Evolutionary conservation across 805 yeast genomes (phyloP), one percentile per base, ranked within the genome.

Genomic region (Candida patagonica): DNA sequence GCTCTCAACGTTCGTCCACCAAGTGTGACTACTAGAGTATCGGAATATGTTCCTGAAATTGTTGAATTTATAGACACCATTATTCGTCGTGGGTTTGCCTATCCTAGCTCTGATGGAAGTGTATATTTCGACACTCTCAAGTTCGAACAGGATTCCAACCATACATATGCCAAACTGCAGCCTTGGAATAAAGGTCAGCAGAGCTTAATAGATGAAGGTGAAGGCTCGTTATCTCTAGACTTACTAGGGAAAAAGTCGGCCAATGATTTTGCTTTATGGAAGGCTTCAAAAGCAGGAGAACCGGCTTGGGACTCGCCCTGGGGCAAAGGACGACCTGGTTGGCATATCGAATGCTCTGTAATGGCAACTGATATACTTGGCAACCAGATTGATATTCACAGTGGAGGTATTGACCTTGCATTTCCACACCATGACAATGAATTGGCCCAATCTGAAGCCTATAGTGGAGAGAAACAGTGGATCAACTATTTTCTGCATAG

Each of bases 341-440:
- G 98, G 98, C 98, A 92, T 60, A 92, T 92, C 60, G 98, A 92
- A 65, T 92, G 98, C 71, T 87, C 96, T 6, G 98, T 92, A 16
- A 92, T 92, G 98, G 97, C 97, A 1, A 73, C 87, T 38, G 94
- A 87, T 50, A 72, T 88, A 35, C 71, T 83, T 27, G 97, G 97
- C 4, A 62, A 73, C 16, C 70, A 71, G 43, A 82, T 92, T 72
- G 98, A 92, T 61, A 85, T 92, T 50, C 98, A 92, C 59, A 79
- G 95, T 13, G 98, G 98, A 43, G 98, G 98, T 49, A 77, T 92
- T 40, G 98, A 92, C 65, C 72, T 92, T 55, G 96, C 97, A 16
- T 92, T 92, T 68, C 99, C 99, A 2, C 99, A 92, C 61, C 99
- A 92, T 63, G 99, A 92, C 62, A 92, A 92, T 56, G 99, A 92